These are phyloP conservation scores for Elsinoe australis DNA, from an alignment of 2,329 filamentous ascomycete genomes.

Conservation along the genomic window DNA sequence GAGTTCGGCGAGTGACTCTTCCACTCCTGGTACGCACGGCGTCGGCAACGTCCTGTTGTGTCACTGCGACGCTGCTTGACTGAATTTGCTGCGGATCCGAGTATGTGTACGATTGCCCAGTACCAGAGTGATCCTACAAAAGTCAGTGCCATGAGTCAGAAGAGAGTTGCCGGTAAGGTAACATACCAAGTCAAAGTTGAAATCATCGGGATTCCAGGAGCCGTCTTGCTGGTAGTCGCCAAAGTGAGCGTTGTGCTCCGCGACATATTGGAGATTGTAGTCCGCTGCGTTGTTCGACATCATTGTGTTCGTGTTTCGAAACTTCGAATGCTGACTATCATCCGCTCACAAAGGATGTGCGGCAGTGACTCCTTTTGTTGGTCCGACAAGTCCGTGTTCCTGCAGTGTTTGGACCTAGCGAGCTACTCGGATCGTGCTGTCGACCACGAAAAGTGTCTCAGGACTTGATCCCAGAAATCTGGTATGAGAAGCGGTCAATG, in stretches of 20 bases:
- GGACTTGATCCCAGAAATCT: not conserved
- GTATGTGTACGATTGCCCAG: slow-evolving; percentile 12
- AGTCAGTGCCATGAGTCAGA: slow-evolving; percentile 13
- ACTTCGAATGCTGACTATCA: not conserved
- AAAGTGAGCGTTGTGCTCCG: slow-evolving; percentile 36
- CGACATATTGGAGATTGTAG: slow-evolving; percentile 36
- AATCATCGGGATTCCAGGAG: slow-evolving; percentile 27
- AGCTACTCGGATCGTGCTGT: not conserved
- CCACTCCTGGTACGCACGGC: slow-evolving; percentile 28
- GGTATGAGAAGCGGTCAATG: slow-evolving; percentile 1
- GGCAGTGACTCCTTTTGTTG: not conserved
- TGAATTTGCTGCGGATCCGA: slow-evolving; percentile 27
- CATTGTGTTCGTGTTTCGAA: slow-evolving; percentile 1
- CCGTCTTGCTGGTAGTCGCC: slow-evolving; percentile 32
- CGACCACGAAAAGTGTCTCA: slow-evolving; percentile 1
- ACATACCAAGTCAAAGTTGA: slow-evolving; percentile 20
- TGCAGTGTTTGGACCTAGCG: not conserved
- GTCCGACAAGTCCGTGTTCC: slow-evolving; percentile 6
- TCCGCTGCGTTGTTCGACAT: slow-evolving; percentile 16
- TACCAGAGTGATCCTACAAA: slow-evolving; percentile 15
- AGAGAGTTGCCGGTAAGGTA: not conserved
- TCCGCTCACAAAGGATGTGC: slow-evolving; percentile 2
- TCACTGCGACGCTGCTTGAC: slow-evolving; percentile 35
- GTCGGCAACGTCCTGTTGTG: slow-evolving; percentile 22
- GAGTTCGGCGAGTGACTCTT: slow-evolving; percentile 27